These are phyloP conservation scores for Pichia nakasei DNA, from an alignment of 805 yeast species.

Conservation along the genomic window DNA sequence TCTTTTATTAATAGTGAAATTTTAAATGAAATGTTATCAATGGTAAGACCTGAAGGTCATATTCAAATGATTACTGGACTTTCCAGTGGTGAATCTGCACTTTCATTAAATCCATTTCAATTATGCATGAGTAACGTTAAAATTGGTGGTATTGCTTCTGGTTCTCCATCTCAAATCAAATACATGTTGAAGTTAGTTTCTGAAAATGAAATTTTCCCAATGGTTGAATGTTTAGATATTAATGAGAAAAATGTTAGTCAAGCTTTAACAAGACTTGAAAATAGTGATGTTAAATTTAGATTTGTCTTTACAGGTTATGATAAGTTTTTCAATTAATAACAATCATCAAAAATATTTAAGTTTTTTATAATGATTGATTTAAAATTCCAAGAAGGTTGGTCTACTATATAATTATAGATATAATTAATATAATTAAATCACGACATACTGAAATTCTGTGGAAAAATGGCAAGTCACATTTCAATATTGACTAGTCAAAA, in stretches of 20 bases:
- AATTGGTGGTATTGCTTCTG: conserved; percentile 28
- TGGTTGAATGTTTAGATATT: conserved; percentile 43
- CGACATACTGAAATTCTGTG: no score
- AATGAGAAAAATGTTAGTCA: conserved; percentile 32
- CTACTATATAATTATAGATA: no score
- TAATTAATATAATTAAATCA: neutral
- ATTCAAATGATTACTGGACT: conserved; percentile 21
- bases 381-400: no score
- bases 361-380: no score
- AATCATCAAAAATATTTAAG: no score
- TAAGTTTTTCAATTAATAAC: conserved; percentile 18
- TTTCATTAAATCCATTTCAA: neutral
- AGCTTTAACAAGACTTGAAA: conserved; percentile 38
- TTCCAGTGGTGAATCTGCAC: neutral
- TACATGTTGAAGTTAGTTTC: conserved; percentile 41
- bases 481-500: no score
- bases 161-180: conserved; percentile 36
- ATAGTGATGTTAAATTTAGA: conserved; percentile 46
- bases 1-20: conserved; percentile 26
- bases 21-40: conserved; percentile 17
- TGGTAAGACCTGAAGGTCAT: conserved; percentile 25
- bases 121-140: neutral
- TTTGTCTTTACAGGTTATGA: conserved; percentile 42
- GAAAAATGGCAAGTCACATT: no score
- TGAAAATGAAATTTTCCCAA: conserved; percentile 36